Evolutionary conservation across 352 stramenopile genomes (phyloP), one percentile per base, ranked within the genome.

Genomic region (Pythium apleroticum): DNA sequence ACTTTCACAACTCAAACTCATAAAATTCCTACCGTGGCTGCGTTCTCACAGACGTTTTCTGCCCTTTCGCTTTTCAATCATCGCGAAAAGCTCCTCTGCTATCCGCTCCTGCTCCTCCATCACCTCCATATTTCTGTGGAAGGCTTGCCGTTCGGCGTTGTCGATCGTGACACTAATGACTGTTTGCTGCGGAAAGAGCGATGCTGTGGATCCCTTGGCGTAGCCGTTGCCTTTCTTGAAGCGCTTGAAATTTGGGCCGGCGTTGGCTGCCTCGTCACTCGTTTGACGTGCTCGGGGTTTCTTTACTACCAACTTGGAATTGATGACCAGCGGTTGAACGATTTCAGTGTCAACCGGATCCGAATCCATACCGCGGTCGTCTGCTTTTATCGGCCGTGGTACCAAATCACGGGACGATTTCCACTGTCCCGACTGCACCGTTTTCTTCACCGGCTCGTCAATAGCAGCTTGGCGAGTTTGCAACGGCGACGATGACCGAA

Each of bases 31-130:
- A 52, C 43, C 9, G 33, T 49, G 43, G 37, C 27, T 43, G 24
- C 33, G 22, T 30, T 11, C 54, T 75, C 71, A 91, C 48, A 89
- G 80, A 20, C 78, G 66, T 35, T 80, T 88, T 19, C 64, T 74
- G 33, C 57, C 64, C 22, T 65, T 73, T 65, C 80, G 74, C 56
- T 87, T 82, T 73, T 94, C 86, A 10, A 77, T 79, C 77, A 93
- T 87, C 11, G 82, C 80, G 69, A 96, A 95, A 19, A 96, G 65
- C 35, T 92, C 84, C 50, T 96, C 86, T 1, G 88, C 88, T 43
- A 96, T 88, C 14, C 88, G 76, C 52, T 96, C 88, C 72, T 93
- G 86, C 62, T 85, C 83, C 64, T 96, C 84, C 63, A 91, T 69
- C 5, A 65, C 79, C 30, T 89, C 81, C 7, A 93, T 48, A n/a